These are phyloP conservation scores for Axilococcus clingmanii DNA, from an alignment of 139 green algal species.

Conservation along the genomic window DNA sequence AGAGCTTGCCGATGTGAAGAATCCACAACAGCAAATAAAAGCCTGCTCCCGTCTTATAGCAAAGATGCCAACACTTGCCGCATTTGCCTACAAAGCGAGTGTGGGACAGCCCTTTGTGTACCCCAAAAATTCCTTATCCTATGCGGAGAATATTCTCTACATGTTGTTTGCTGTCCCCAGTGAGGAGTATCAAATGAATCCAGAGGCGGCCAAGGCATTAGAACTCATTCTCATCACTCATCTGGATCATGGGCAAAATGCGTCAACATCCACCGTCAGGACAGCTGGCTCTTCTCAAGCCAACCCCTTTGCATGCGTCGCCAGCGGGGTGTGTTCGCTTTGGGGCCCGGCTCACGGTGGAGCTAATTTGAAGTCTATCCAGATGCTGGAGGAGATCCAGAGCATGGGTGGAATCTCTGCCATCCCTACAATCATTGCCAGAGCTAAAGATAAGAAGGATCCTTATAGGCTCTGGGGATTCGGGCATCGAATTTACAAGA, in stretches of 20 bases:
- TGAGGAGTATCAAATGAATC: conserved; percentile 42
- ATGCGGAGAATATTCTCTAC: conserved; percentile 58
- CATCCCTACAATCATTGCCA: conserved; percentile 14
- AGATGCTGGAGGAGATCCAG: conserved; percentile 33
- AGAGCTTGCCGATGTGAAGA: conserved; percentile 20
- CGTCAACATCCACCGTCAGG: conserved; percentile 51
- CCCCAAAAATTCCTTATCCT: conserved; percentile 46
- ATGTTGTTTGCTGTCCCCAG: conserved; percentile 42
- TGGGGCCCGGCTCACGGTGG: conserved; percentile 64
- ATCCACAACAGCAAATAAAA: conserved; percentile 35
- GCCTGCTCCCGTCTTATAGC: conserved; percentile 45
- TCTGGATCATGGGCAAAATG: conserved; percentile 67
- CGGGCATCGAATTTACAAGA: conserved; percentile 66
- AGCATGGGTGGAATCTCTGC: conserved; percentile 16
- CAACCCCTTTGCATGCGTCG: conserved; percentile 66
- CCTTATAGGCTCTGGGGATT: conserved; percentile 67
- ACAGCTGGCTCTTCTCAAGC: conserved; percentile 51
- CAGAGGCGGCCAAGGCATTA: conserved; percentile 33
- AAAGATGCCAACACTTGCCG: conserved; percentile 62
- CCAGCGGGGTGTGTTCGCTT: conserved; percentile 51
- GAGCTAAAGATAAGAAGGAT: conserved; percentile 16
- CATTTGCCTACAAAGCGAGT: conserved; percentile 52
- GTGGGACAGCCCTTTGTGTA: conserved; percentile 57
- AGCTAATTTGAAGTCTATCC: conserved; percentile 58
- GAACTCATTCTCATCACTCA: conserved; percentile 63